These are phyloP conservation scores for Pseudogymnoascus verrucosus DNA, from an alignment of 2,329 filamentous ascomycete genomes.

Conservation along the genomic window DNA sequence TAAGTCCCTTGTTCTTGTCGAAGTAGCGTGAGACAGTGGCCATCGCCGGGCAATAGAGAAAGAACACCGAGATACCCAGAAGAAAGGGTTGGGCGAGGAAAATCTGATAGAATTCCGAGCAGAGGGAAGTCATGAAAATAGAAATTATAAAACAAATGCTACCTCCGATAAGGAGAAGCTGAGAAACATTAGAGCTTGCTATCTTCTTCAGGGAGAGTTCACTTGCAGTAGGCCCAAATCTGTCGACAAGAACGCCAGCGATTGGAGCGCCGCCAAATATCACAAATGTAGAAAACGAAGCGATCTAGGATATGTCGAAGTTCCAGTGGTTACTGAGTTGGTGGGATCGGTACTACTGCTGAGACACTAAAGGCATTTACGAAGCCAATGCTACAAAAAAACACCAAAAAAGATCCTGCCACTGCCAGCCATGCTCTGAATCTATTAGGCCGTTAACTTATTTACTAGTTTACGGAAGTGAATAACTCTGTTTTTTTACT, in stretches of 20 bases:
- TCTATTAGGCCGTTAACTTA: not conserved
- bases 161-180: not conserved
- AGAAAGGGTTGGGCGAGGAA: slow-evolving; percentile 25
- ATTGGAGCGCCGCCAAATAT: slow-evolving; percentile 18
- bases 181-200: not conserved
- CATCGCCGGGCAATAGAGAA: slow-evolving; percentile 23
- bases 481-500: not conserved
- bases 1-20: slow-evolving; percentile 13
- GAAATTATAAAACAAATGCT: slow-evolving; percentile 16
- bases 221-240: slow-evolving; percentile 23
- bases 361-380: slow-evolving; percentile 29
- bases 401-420: slow-evolving; percentile 15
- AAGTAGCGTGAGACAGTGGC: slow-evolving; percentile 17
- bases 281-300: slow-evolving; percentile 28
- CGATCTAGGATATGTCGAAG: slow-evolving; percentile 30
- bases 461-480: not conserved
- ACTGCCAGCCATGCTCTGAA: slow-evolving; percentile 13
- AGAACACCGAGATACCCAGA: slow-evolving; percentile 18
- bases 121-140: slow-evolving; percentile 27
- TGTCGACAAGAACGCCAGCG: slow-evolving; percentile 27
- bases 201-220: not conserved
- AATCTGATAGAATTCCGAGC: slow-evolving; percentile 27
- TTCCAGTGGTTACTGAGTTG: slow-evolving; percentile 19
- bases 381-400: slow-evolving; percentile 28
- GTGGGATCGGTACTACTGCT: slow-evolving; percentile 25